Percentiles rank a stretch among this genome's conserved stretches.
phyloP scores from a whole-genome alignment of 2,329 filamentous ascomycete genomes.

The Nigrospora sphaerica region DNA sequence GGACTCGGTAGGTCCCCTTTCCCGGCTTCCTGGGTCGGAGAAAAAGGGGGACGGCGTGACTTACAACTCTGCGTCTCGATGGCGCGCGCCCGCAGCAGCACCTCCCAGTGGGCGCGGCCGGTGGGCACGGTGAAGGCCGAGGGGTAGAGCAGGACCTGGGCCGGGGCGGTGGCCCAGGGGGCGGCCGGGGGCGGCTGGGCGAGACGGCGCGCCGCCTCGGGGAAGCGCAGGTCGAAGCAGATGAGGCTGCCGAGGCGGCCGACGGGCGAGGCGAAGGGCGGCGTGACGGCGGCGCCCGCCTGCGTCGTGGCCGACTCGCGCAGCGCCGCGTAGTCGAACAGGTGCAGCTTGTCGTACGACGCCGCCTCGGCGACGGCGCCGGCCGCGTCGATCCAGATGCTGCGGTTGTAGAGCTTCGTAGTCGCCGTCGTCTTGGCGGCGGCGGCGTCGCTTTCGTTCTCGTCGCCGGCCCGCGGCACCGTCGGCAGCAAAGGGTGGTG shows the following conservation, averaged over 20 bases:
- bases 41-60: too few relatives aligned
- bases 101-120: slow-evolving; percentile 79
- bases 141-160: slow-evolving; percentile 77
- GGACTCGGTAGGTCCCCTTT: too few relatives aligned
- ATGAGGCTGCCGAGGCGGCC: slow-evolving; percentile 75
- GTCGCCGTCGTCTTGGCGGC: neutral
- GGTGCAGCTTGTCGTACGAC: slow-evolving; percentile 79
- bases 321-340: slow-evolving; percentile 65
- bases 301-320: slow-evolving; percentile 56
- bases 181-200: slow-evolving; percentile 30
- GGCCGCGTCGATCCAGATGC: slow-evolving; percentile 40
- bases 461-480: slow-evolving; percentile 4
- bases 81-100: slow-evolving; percentile 69
- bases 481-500: slow-evolving; percentile 12
- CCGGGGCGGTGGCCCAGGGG: slow-evolving; percentile 25
- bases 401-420: slow-evolving; percentile 42
- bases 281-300: slow-evolving; percentile 53
- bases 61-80: slow-evolving; percentile 79
- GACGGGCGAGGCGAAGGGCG: slow-evolving; percentile 66
- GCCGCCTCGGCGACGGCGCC: slow-evolving; percentile 33
- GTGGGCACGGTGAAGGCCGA: slow-evolving; percentile 87
- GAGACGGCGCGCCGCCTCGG: slow-evolving; percentile 65
- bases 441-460: too few relatives aligned
- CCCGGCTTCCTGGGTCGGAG: too few relatives aligned
- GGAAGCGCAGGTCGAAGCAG: slow-evolving; percentile 86